Evolutionary conservation across 768 basidiomycete genomes (phyloP).

Genomic region (Leccinum disarticulatum): DNA sequence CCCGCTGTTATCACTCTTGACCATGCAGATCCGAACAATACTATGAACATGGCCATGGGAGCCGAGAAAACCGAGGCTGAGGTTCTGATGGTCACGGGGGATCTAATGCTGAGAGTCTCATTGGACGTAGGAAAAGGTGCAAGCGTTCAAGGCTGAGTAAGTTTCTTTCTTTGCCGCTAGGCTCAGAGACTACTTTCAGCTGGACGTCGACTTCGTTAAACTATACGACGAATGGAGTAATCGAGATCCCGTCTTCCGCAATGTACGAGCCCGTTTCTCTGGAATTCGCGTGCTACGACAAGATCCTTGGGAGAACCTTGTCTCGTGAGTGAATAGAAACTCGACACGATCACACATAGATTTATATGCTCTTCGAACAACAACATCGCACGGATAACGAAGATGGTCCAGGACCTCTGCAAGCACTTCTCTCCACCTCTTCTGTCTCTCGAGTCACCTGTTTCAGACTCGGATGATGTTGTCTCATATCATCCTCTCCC

Average conservation of each 20-base stretch:
- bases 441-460: conserved; percentile 45
- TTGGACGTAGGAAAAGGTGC: conserved; percentile 63
- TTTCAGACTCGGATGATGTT: conserved; percentile 27
- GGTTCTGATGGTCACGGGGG: conserved; percentile 53
- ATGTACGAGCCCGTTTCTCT: too few relatives aligned
- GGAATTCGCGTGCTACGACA: too few relatives aligned
- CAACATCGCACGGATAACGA: conserved; percentile 91
- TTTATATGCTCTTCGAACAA: conserved; percentile 99
- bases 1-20: conserved; percentile 22
- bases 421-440: conserved; percentile 71
- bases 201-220: too few relatives aligned
- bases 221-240: too few relatives aligned
- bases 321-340: too few relatives aligned
- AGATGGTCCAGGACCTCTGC: conserved; percentile 87
- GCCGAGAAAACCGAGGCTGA: conserved; percentile 16
- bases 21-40: conserved; percentile 14
- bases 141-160: conserved; percentile 62
- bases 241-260: too few relatives aligned
- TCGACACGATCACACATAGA: conserved; percentile 40
- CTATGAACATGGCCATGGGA: conserved; percentile 9
- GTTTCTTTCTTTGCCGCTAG: conserved; percentile 22
- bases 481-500: conserved; percentile 81
- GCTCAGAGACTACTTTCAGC: too few relatives aligned
- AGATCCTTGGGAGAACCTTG: too few relatives aligned
- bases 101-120: conserved; percentile 65